Percentiles rank a stretch among this genome's conserved stretches.
Evolutionary conservation across 73 alveolate species (phyloP).

Genomic region (Tetrahymena thermophila): DNA sequence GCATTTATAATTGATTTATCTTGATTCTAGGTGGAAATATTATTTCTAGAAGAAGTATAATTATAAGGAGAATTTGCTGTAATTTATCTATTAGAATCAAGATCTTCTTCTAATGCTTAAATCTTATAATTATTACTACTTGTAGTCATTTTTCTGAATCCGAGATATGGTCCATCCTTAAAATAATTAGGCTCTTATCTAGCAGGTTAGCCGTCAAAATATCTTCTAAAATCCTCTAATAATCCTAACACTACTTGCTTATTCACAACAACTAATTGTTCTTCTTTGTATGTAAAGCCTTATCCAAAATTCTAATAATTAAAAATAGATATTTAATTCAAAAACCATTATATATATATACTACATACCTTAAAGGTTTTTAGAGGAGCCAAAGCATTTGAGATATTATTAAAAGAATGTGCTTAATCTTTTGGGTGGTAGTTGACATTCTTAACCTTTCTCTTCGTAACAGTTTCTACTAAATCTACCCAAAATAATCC

Average conservation of each 20-base stretch:
- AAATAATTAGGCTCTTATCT: not conserved
- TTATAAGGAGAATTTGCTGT: not conserved
- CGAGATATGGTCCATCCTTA: not conserved
- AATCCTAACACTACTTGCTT: not conserved
- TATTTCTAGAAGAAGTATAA: not conserved
- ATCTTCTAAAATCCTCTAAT: not conserved
- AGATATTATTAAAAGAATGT: not conserved
- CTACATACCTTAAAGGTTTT: not conserved
- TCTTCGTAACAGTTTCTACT: not conserved
- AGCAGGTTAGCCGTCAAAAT: not conserved
- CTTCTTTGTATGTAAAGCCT: not conserved
- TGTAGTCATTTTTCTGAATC: not conserved
- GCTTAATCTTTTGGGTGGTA: not conserved
- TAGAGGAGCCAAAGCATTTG: not conserved
- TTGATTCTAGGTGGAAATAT: not conserved
- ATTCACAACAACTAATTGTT: not conserved
- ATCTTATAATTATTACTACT: not conserved
- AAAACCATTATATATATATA: not conserved
- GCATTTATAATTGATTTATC: not conserved
- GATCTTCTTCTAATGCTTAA: not conserved
- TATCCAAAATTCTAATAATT: not conserved
- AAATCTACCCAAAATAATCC: not conserved
- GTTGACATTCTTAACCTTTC: not conserved
- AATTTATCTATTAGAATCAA: not conserved
- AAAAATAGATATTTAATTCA: not conserved